phyloP scores from a whole-genome alignment of 768 basidiomycete species.

The Sporobolomyces phaffii region DNA sequence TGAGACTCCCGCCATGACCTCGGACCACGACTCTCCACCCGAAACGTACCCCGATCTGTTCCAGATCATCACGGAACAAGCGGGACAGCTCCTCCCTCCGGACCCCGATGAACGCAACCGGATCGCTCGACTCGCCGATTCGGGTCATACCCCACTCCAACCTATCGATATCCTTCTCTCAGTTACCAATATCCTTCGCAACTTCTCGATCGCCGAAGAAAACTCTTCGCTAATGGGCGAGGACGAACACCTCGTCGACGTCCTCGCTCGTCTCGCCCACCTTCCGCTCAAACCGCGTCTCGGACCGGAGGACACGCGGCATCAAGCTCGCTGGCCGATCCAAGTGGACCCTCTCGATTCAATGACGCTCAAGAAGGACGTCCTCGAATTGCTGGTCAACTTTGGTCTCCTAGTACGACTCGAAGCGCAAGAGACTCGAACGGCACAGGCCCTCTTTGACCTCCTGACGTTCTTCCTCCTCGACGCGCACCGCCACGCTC shows the following conservation, averaged over 20 bases:
- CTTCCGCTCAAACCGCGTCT: constrained; percentile 21
- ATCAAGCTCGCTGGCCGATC: constrained; percentile 51
- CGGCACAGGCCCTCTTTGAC: constrained; percentile 10
- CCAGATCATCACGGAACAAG: constrained; percentile 24
- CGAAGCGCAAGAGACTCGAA: not conserved
- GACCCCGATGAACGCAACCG: not conserved
- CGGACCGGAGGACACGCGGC: not conserved
- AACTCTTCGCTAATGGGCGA: constrained; percentile 63
- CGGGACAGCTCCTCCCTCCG: constrained; percentile 2
- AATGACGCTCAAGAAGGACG: constrained; percentile 68
- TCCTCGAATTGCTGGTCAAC: constrained; percentile 62
- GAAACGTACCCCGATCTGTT: constrained; percentile 30
- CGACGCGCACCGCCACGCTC: constrained; percentile 46
- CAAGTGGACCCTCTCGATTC: constrained; percentile 66
- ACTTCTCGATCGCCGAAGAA: constrained; percentile 68
- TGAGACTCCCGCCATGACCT: not conserved
- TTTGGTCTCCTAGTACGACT: constrained; percentile 57
- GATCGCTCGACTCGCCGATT: constrained; percentile 16
- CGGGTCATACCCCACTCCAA: constrained; percentile 7
- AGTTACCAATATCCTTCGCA: constrained; percentile 74
- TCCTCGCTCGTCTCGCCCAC: constrained; percentile 55
- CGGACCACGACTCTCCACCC: not conserved
- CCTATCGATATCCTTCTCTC: constrained; percentile 59
- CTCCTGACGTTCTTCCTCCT: constrained; percentile 45
- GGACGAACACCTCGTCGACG: constrained; percentile 60